phyloP scores from a whole-genome alignment of 345 rosid genomes.

The Rhizophora mangle region DNA sequence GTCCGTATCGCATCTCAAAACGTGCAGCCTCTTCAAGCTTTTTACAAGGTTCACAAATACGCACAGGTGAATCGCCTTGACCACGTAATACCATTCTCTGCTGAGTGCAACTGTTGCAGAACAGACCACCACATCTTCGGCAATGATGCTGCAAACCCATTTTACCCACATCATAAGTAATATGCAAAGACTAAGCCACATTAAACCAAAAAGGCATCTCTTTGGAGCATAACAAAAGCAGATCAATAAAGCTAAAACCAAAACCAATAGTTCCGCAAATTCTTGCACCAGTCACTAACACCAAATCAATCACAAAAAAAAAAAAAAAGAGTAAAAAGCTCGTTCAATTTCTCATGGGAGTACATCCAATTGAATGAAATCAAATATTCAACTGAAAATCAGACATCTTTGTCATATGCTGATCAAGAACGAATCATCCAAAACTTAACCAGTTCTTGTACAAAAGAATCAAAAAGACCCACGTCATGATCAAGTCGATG shows the following conservation, averaged over 20 bases:
- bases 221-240: too few relatives aligned
- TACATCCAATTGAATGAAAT: too few relatives aligned
- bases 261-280: too few relatives aligned
- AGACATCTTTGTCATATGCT: too few relatives aligned
- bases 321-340: too few relatives aligned
- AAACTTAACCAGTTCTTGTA: background rate
- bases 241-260: too few relatives aligned
- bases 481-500: constrained; percentile 3
- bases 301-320: too few relatives aligned
- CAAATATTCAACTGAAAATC: too few relatives aligned
- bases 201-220: background rate
- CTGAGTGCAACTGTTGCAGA: constrained; percentile 72
- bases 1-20: constrained; percentile 74
- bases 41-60: constrained; percentile 92
- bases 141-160: constrained; percentile 75
- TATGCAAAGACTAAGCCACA: background rate
- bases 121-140: constrained; percentile 91
- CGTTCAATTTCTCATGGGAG: too few relatives aligned
- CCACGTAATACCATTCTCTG: constrained; percentile 80
- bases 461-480: background rate
- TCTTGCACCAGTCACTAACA: too few relatives aligned
- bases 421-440: too few relatives aligned
- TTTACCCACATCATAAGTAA: constrained; percentile 6
- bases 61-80: constrained; percentile 88
- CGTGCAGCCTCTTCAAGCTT: constrained; percentile 86